A percentile compares a stretch with the other conserved stretches of the same genome.
Evolutionary conservation across 73 alveolate genomes (phyloP).

Genomic region (Durusdinium trenchii): DNA sequence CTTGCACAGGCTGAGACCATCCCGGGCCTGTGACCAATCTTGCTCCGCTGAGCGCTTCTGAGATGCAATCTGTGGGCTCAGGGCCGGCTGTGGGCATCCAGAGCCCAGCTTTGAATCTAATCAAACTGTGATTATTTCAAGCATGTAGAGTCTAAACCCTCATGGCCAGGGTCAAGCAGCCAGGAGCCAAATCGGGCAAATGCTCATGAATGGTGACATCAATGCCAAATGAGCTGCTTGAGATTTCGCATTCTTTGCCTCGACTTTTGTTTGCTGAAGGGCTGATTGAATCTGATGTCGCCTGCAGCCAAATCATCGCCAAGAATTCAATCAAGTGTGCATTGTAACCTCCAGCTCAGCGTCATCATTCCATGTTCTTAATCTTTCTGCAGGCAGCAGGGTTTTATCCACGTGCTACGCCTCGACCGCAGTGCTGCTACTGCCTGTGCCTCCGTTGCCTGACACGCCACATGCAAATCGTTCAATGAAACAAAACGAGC

Average conservation of each 20-base stretch:
- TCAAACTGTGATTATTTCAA: background rate
- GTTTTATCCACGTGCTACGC: background rate
- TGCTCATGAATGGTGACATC: background rate
- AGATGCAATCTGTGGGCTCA: constrained; percentile 32
- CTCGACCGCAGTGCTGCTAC: constrained; percentile 49
- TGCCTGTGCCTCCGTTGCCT: constrained; percentile 32
- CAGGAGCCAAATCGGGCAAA: no score
- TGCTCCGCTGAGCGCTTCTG: constrained; percentile 73
- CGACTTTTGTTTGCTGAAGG: constrained; percentile 55
- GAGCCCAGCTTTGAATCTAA: no score
- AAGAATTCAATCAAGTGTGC: background rate
- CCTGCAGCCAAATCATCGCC: background rate
- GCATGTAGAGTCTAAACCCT: background rate
- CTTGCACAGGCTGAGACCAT: no score
- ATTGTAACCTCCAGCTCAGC: no score
- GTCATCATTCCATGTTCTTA: no score
- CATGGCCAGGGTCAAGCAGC: background rate
- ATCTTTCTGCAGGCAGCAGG: no score
- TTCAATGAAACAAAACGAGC: background rate
- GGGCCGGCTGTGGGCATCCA: no score
- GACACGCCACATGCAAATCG: background rate
- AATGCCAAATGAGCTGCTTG: background rate
- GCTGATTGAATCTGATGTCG: constrained; percentile 67
- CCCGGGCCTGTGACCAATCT: constrained; percentile 30
- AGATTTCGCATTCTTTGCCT: background rate